Conservation (phyloP, 345 rosid genomes). For the Acer negundo region DNA sequence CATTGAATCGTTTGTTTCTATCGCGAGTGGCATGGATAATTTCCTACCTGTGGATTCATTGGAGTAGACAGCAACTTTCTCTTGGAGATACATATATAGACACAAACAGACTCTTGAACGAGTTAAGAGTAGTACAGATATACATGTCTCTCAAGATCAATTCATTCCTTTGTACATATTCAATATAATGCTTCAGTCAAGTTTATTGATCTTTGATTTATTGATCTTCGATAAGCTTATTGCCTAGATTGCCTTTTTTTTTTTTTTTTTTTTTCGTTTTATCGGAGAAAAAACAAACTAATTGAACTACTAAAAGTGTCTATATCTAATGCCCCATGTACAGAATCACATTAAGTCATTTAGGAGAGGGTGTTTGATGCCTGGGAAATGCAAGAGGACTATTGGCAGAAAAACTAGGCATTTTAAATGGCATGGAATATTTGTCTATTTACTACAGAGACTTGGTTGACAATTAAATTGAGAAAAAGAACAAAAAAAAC, state of each 20-base stretch:
- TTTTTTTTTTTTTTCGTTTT: neutral
- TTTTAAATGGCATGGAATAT: neutral
- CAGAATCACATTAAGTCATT: neutral
- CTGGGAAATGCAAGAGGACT: neutral
- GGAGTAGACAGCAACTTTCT: slow-evolving; percentile 13
- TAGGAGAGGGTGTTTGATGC: neutral
- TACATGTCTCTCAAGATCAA: neutral
- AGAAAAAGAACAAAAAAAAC: neutral
- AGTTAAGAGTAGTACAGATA: slow-evolving; percentile 7
- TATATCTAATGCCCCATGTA: neutral
- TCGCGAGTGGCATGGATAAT: slow-evolving; percentile 19
- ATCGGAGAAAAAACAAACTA: neutral
- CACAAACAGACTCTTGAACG: slow-evolving; percentile 12
- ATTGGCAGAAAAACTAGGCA: slow-evolving; percentile 7
- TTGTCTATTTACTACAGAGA: neutral
- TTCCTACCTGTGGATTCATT: slow-evolving; percentile 12
- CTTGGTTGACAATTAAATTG: neutral
- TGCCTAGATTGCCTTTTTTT: neutral
- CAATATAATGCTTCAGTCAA: neutral
- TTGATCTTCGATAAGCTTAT: neutral
- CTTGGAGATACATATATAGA: slow-evolving; percentile 7
- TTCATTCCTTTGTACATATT: slow-evolving; percentile 23
- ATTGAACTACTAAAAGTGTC: neutral
- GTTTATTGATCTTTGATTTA: neutral
- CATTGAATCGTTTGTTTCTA: slow-evolving; percentile 15